Evolutionary conservation across 805 yeast species (phyloP), one percentile per base, ranked within the genome.

Genomic region (Blastobotrys parvus): DNA sequence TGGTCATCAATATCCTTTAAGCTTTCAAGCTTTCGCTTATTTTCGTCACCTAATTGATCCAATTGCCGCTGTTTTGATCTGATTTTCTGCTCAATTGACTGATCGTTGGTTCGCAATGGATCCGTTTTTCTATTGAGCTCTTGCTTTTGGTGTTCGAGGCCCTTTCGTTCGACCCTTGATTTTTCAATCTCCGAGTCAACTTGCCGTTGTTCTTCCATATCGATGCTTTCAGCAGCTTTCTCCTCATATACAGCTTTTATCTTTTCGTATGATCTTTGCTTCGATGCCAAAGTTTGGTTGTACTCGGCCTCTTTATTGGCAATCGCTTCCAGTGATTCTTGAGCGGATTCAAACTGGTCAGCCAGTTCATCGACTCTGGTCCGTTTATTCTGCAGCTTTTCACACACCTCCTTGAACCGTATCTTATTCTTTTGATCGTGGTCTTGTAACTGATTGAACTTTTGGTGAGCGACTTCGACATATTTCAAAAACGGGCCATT

Each of bases 21-120:
- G 41, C 10, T 25, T 16, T 53, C n/a, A 23, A 42, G 27, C 46
- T 47, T 39, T 47, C 50, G 27, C 44, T 46, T n/a, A 43, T 38
- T 19, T 10, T 48, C 44, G 33, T 32, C 29, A 8, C 29, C 29
- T 7, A 25, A 11, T 25, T 25, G 7, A n/a, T n/a, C n/a, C n/a
- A n/a, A n/a, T n/a, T n/a, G n/a, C n/a, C n/a, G n/a, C n/a, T n/a
- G n/a, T n/a, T n/a, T n/a, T n/a, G n/a, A n/a, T n/a, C n/a, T n/a
- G n/a, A n/a, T n/a, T n/a, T n/a, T n/a, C n/a, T n/a, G n/a, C n/a
- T n/a, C n/a, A n/a, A n/a, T n/a, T n/a, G n/a, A n/a, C n/a, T n/a
- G n/a, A n/a, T n/a, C n/a, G n/a, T n/a, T n/a, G n/a, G n/a, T n/a
- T n/a, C n/a, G n/a, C n/a, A n/a, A n/a, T n/a, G n/a, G n/a, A n/a